These are phyloP conservation scores for Venturia asperata DNA, from an alignment of 2,329 filamentous ascomycete species.

Conservation along the genomic window DNA sequence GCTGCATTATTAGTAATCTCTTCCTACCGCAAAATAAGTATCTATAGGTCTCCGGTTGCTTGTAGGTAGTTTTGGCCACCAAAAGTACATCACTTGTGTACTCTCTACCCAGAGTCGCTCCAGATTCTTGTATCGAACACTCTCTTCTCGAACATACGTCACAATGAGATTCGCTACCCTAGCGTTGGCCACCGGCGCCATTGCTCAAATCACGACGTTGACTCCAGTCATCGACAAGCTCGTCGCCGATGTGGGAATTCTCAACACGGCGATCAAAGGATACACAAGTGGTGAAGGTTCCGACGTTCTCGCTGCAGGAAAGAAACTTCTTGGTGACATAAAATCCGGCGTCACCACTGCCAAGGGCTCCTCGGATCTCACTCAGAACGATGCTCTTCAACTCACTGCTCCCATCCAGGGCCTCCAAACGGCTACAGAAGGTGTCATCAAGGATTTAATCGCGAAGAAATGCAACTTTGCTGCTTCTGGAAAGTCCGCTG, in stretches of 20 bases:
- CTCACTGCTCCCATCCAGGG: neutral
- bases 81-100: neutral
- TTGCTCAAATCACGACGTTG: neutral
- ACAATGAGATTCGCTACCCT: neutral
- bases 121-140: neutral
- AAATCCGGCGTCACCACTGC: slow-evolving; percentile 3
- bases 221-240: neutral
- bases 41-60: neutral
- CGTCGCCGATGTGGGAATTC: neutral
- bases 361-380: slow-evolving; percentile 3
- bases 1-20: neutral
- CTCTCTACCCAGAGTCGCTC: neutral
- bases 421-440: neutral
- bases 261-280: neutral
- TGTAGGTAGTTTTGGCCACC: neutral
- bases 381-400: neutral
- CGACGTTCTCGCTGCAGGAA: neutral
- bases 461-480: slow-evolving; percentile 1
- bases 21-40: neutral
- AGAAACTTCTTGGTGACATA: neutral
- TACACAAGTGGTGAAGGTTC: neutral
- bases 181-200: neutral
- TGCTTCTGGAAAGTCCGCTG: neutral
- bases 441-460: slow-evolving; percentile 1
- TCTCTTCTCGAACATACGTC: no score